These are phyloP conservation scores for Euclidium syriacum DNA, from an alignment of 345 rosid genomes.

Conservation along the genomic window DNA sequence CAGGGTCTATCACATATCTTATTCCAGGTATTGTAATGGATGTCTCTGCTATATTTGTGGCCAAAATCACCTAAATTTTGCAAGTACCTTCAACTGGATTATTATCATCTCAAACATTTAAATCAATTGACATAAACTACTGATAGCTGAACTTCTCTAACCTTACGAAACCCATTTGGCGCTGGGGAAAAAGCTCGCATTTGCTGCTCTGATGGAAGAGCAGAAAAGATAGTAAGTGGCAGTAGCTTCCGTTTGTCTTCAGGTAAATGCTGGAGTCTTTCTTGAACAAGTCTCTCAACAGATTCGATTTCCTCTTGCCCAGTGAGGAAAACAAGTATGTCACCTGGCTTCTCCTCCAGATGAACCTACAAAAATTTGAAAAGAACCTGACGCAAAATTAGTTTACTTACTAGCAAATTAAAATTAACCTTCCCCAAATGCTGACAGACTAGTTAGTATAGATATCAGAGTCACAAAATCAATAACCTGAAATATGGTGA, in stretches of 20 bases:
- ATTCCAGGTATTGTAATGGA: conserved; percentile 92
- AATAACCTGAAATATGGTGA: conserved; percentile 82
- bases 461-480: neutral
- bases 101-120: neutral
- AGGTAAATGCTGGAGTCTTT: conserved; percentile 56
- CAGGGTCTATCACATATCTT: conserved; percentile 91
- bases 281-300: conserved; percentile 65
- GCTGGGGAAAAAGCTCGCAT: conserved; percentile 72
- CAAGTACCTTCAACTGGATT: neutral
- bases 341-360: conserved; percentile 75
- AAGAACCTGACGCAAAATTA: neutral
- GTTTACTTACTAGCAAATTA: neutral
- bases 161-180: conserved; percentile 75
- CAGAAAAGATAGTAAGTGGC: conserved; percentile 67
- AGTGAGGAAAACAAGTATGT: conserved; percentile 86
- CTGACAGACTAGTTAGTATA: neutral
- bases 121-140: neutral
- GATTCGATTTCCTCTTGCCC: conserved; percentile 98
- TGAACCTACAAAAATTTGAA: conserved; percentile 53
- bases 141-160: conserved; percentile 17
- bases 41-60: conserved; percentile 98
- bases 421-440: neutral
- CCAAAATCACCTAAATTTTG: conserved; percentile 60
- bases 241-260: conserved; percentile 50
- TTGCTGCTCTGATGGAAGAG: conserved; percentile 92